phyloP scores from a whole-genome alignment of 805 yeast genomes.

The Blastobotrys peoriensis region DNA sequence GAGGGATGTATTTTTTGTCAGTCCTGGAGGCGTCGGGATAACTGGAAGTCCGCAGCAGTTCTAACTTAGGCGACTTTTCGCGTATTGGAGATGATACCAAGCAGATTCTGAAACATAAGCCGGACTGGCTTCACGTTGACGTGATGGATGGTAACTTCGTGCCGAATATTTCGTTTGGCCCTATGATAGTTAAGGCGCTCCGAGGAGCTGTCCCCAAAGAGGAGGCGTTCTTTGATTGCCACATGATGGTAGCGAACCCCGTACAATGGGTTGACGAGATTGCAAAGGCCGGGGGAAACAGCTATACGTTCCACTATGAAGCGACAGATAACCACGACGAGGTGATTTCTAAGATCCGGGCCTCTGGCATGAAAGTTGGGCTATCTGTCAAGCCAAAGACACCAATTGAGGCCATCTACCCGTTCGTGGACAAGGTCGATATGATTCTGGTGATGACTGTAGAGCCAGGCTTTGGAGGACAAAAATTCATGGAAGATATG shows the following conservation, averaged over 20 bases:
- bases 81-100: conserved; percentile 84
- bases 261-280: conserved; percentile 91
- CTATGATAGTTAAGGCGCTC: conserved; percentile 75
- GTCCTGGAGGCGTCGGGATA: background rate
- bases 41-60: background rate
- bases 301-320: conserved; percentile 93
- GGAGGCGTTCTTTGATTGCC: conserved; percentile 78
- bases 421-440: conserved; percentile 70
- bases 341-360: conserved; percentile 68
- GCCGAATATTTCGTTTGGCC: conserved; percentile 92
- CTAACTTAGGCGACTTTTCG: conserved; percentile 58
- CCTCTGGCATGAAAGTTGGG: conserved; percentile 84
- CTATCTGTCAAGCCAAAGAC: conserved; percentile 94
- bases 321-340: conserved; percentile 71
- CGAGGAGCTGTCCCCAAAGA: conserved; percentile 71
- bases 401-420: conserved; percentile 72
- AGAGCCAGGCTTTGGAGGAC: conserved; percentile 99
- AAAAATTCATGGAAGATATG: conserved; percentile 90
- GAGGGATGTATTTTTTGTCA: background rate
- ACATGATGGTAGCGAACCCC: conserved; percentile 94
- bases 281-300: conserved; percentile 92
- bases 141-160: conserved; percentile 99
- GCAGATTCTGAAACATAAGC: conserved; percentile 67
- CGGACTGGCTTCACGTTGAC: conserved; percentile 97
- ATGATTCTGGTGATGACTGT: conserved; percentile 98